These are phyloP conservation scores for Agaricus blazei DNA, from an alignment of 768 basidiomycete genomes.

Conservation along the genomic window DNA sequence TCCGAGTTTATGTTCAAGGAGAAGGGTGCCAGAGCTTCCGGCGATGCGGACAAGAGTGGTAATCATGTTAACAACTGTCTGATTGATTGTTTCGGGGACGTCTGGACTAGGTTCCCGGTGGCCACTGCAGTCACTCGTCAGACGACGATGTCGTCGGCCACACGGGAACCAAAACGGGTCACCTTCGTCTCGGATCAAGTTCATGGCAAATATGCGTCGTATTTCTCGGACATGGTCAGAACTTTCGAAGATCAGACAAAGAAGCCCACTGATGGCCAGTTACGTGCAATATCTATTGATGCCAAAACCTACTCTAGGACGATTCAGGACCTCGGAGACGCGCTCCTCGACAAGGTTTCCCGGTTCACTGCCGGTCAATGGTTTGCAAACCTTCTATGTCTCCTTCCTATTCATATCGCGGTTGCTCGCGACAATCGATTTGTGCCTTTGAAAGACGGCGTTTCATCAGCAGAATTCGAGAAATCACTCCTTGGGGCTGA, in stretches of 20 bases:
- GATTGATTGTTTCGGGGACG: conserved; percentile 49
- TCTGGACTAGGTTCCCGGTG: conserved; percentile 61
- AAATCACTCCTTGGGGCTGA: conserved; percentile 53
- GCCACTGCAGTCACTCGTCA: conserved; percentile 44
- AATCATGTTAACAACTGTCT: conserved; percentile 39
- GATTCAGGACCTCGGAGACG: background rate
- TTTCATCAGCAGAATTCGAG: conserved; percentile 45
- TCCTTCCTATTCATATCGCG: conserved; percentile 63
- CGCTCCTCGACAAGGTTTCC: conserved; percentile 18
- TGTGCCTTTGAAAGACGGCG: conserved; percentile 51
- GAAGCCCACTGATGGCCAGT: conserved; percentile 45
- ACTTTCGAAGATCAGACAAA: conserved; percentile 43
- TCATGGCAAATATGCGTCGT: conserved; percentile 24
- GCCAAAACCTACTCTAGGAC: background rate
- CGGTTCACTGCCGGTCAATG: conserved; percentile 50
- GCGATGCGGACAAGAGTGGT: conserved; percentile 12
- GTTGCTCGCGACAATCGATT: conserved; percentile 57
- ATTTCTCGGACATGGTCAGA: conserved; percentile 41
- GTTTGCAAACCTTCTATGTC: conserved; percentile 54
- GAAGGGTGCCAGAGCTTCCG: conserved; percentile 21
- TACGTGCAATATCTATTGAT: conserved; percentile 32
- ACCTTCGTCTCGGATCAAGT: conserved; percentile 37
- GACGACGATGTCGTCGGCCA: conserved; percentile 26
- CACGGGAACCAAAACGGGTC: conserved; percentile 29
- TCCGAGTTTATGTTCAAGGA: conserved; percentile 55